phyloP scores from a whole-genome alignment of 495 filamentous ascomycete genomes.

The Hyaloscypha variabilis region DNA sequence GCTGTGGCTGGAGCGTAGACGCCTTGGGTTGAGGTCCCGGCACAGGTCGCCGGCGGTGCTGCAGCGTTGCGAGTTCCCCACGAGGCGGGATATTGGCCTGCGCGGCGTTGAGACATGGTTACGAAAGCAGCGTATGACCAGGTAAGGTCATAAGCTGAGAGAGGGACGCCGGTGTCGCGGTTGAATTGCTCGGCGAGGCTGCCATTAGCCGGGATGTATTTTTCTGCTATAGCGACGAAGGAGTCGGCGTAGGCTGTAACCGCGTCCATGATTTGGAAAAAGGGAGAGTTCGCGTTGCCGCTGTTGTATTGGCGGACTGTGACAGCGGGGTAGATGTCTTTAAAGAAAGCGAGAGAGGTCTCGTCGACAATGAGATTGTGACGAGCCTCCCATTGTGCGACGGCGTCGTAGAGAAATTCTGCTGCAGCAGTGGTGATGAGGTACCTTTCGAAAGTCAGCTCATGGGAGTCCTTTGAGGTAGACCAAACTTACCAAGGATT shows the following conservation, averaged over 20 bases:
- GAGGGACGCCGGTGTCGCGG: slow-evolving; percentile 45
- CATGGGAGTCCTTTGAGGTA: not conserved
- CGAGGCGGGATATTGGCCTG: slow-evolving; percentile 33
- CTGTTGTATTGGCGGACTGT: slow-evolving; percentile 48
- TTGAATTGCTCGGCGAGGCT: slow-evolving; percentile 60
- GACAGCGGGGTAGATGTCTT: slow-evolving; percentile 44
- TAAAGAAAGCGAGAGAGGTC: slow-evolving; percentile 54
- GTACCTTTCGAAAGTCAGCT: slow-evolving; percentile 23
- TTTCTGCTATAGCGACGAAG: slow-evolving; percentile 52
- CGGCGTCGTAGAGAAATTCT: slow-evolving; percentile 63
- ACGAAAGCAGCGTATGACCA: slow-evolving; percentile 57
- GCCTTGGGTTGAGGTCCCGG: slow-evolving; percentile 43
- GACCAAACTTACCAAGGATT: slow-evolving; percentile 40
- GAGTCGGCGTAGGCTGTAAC: slow-evolving; percentile 63
- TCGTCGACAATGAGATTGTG: slow-evolving; percentile 46
- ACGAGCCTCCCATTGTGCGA: slow-evolving; percentile 55
- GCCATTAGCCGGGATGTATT: slow-evolving; percentile 55
- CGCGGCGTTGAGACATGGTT: slow-evolving; percentile 33
- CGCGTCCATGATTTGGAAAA: slow-evolving; percentile 48
- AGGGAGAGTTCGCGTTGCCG: slow-evolving; percentile 41
- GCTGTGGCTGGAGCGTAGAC: slow-evolving; percentile 39
- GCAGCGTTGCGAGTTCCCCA: slow-evolving; percentile 31
- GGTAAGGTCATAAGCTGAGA: slow-evolving; percentile 54
- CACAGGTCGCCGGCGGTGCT: slow-evolving; percentile 30
- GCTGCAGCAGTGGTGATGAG: slow-evolving; percentile 57